Base-by-base conservation (phyloP, 495 filamentous ascomycete genomes). In the Beverwykella pulmonaria region DNA sequence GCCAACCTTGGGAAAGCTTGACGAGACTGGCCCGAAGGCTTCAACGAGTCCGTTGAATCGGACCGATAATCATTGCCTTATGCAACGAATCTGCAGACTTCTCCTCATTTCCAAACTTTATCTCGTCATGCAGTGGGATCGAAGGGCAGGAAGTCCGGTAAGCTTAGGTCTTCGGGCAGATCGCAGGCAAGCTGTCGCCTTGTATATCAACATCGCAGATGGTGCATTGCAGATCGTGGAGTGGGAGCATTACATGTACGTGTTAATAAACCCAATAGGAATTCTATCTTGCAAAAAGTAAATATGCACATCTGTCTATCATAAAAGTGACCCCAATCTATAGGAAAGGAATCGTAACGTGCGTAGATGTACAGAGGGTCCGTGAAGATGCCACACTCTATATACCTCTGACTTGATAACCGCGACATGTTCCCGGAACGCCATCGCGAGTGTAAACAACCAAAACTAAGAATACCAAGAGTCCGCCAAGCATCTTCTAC, bases 281-380 rank as follows among this genome's bases (percentile, higher is more conserved):
- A 34, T 12, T 34, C 32, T 34, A 14, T 44, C 39, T 44, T 7
- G 8, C 17, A 12, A 14, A 44, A n/a, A 44, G 6, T 2, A 15
- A 44, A 12, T 2, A 44, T 44, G 39, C 30, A 4, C 30, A n/a
- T 44, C 15, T 44, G 17, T 44, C 17, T 44, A 44, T 44, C 6
- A 5, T 5, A 12, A 34, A 34, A 34, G 30, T 34, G 30, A 5
- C 4, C 30, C 14, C 14, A 34, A 34, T 26, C 20, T 30, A 15
- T 22, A n/a, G 27, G 14, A 10, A 52, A 61, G 46, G 22, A 44
- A 34, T 61, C 58, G 58, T 61, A 61, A 19, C 15, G 34, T 48
- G 27, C 46, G 46, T 61, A 32, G 15, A 39, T 39, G n/a, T 49
- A 61, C 29, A 61, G 1, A 12, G 2, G 17, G 17, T n/a, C 39